Evolutionary conservation across 768 basidiomycete genomes (phyloP), one percentile per base, ranked within the genome.

Genomic region (Podaxis sp.): DNA sequence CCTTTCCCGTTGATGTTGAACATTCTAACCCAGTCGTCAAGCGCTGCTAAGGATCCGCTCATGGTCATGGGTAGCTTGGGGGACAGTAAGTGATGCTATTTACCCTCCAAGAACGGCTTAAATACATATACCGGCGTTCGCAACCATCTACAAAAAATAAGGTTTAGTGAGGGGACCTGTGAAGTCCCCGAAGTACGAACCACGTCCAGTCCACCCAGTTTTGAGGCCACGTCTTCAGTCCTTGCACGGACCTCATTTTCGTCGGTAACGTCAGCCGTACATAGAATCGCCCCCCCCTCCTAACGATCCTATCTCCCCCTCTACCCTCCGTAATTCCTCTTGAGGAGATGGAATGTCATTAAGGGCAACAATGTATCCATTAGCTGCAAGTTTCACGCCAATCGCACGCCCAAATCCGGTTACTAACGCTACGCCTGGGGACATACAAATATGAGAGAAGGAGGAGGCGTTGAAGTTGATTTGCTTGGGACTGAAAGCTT

Each of bases 1-100:
- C 85, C 86, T 56, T 82, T 78, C 62, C 79, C 74, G 65, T 89
- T 88, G 64, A 87, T 72, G 4, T 76, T 72, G n/a, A 81, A 71
- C 5, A 72, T 42, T 66, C 66, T 70, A 66, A 85, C 76, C 75
- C 73, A 79, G 0, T 75, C 70, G 7, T 76, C 70, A 1, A 72
- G 50, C 2, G 68, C 66, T 2, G 74, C 82, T 77, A 44, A 6
- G n/a, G 6, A 44, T n/a, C 16, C 42, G 1, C 9, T 7, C 18
- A 6, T 18, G 14, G 11, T 16, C 42, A n/a, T 16, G 16, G 18
- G 16, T 44, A 16, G 42, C 9, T 3, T 16, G 5, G 16, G n/a
- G n/a, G n/a, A 44, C 16, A 5, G 7, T 44, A 5, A 44, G 18
- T 1, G 28, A 2, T 32, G 28, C 18, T 16, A 7, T 55, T 36